These are phyloP conservation scores for Cetraspora pellucida DNA, from an alignment of 192 early-diverging fungal species.

Conservation along the genomic window DNA sequence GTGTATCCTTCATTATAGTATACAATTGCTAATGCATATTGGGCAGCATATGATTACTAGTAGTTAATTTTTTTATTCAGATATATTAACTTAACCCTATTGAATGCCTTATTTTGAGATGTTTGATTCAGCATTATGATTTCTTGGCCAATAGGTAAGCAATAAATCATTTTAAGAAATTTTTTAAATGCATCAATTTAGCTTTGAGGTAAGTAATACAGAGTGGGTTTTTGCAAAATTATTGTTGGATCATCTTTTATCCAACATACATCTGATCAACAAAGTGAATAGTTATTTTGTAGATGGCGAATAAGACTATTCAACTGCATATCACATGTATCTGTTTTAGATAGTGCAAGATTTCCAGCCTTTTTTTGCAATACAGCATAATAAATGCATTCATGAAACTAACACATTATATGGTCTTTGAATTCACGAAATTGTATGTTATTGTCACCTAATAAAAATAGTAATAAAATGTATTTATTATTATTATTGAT, in stretches of 20 bases:
- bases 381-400: neutral
- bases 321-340: neutral
- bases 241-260: slow-evolving; percentile 7
- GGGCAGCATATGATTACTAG: neutral
- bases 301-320: neutral
- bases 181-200: neutral
- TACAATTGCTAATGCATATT: neutral
- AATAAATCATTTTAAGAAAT: neutral
- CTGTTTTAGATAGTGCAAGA: neutral
- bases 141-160: neutral
- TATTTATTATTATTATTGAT: neutral
- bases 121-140: neutral
- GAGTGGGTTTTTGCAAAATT: neutral
- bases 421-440: neutral
- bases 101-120: neutral
- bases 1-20: neutral
- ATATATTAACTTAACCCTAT: neutral
- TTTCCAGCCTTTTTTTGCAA: neutral
- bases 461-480: neutral
- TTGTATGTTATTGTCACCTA: neutral
- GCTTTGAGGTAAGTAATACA: neutral
- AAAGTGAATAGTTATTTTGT: neutral
- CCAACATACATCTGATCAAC: neutral
- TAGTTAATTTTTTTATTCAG: slow-evolving; percentile 10
- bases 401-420: neutral